phyloP scores from a whole-genome alignment of 2,329 filamentous ascomycete genomes.

The Keithomyces neogunnii region DNA sequence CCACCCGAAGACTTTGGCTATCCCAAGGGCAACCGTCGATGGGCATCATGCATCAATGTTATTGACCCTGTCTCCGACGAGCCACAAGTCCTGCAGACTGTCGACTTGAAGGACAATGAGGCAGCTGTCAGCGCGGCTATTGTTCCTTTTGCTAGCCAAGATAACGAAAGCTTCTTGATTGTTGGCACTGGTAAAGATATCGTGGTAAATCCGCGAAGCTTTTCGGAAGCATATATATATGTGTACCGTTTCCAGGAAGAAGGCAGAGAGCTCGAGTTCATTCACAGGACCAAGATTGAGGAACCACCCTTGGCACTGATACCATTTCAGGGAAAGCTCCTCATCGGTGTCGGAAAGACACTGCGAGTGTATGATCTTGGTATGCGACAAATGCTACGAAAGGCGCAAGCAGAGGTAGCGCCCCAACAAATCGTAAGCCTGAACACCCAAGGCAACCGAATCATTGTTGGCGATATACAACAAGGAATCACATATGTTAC shows the following conservation, averaged over 20 bases:
- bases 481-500: slow-evolving; percentile 88
- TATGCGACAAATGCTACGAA: slow-evolving; percentile 84
- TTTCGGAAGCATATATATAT: slow-evolving; percentile 75
- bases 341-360: slow-evolving; percentile 76
- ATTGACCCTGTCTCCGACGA: slow-evolving; percentile 76
- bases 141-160: slow-evolving; percentile 80
- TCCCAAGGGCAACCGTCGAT: slow-evolving; percentile 72
- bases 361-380: slow-evolving; percentile 88
- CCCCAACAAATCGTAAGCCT: slow-evolving; percentile 81
- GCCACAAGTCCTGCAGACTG: slow-evolving; percentile 57
- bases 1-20: slow-evolving; percentile 83
- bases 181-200: slow-evolving; percentile 93
- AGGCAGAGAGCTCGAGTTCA: slow-evolving; percentile 83
- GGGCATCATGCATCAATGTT: slow-evolving; percentile 92
- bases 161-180: slow-evolving; percentile 83
- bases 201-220: slow-evolving; percentile 66
- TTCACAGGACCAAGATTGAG: slow-evolving; percentile 91
- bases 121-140: slow-evolving; percentile 79
- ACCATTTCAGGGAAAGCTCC: slow-evolving; percentile 83
- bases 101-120: slow-evolving; percentile 85
- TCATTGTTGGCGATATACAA: slow-evolving; percentile 86
- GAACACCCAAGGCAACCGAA: slow-evolving; percentile 82
- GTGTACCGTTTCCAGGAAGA: slow-evolving; percentile 85
- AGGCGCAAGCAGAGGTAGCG: slow-evolving; percentile 73
- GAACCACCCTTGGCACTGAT: slow-evolving; percentile 83